Conservation (phyloP, 352 stramenopile genomes). For the Blastocystis sp. region DNA sequence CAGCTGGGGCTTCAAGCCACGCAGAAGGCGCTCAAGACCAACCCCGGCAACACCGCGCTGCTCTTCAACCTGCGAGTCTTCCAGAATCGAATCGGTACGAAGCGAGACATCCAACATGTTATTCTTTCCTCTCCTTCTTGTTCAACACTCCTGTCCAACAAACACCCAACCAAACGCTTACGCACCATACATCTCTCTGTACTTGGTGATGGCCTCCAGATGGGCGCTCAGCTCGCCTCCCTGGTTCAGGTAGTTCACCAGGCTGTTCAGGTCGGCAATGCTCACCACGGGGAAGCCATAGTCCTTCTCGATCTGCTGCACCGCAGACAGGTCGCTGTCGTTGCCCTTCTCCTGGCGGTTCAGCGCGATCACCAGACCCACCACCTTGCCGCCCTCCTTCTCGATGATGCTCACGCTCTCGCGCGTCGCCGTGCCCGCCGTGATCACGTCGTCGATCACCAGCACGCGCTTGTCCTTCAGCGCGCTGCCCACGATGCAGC, state of each 20-base stretch:
- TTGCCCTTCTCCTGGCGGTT: constrained; percentile 94
- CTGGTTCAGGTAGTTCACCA: constrained; percentile 84
- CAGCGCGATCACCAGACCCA: constrained; percentile 92
- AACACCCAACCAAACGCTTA: constrained; percentile 16
- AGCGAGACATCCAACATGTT: neutral
- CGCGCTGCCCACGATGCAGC: constrained; percentile 88
- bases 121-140: constrained; percentile 1
- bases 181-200: constrained; percentile 70
- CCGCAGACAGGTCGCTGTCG: constrained; percentile 86
- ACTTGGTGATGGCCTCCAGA: constrained; percentile 66
- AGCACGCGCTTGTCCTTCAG: constrained; percentile 91
- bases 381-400: constrained; percentile 84
- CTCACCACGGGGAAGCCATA: constrained; percentile 87
- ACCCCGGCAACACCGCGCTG: neutral
- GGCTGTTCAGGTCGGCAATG: constrained; percentile 87
- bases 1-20: constrained; percentile 27
- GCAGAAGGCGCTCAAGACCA: neutral
- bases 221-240: constrained; percentile 51
- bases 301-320: constrained; percentile 85
- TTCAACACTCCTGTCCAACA: constrained; percentile 35
- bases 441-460: constrained; percentile 99
- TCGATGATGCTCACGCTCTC: constrained; percentile 87
- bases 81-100: constrained; percentile 34
- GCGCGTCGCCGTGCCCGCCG: constrained; percentile 92
- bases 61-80: constrained; percentile 13